Base-by-base conservation (phyloP, 2,329 filamentous ascomycete species). In the Colletotrichum sp. region DNA sequence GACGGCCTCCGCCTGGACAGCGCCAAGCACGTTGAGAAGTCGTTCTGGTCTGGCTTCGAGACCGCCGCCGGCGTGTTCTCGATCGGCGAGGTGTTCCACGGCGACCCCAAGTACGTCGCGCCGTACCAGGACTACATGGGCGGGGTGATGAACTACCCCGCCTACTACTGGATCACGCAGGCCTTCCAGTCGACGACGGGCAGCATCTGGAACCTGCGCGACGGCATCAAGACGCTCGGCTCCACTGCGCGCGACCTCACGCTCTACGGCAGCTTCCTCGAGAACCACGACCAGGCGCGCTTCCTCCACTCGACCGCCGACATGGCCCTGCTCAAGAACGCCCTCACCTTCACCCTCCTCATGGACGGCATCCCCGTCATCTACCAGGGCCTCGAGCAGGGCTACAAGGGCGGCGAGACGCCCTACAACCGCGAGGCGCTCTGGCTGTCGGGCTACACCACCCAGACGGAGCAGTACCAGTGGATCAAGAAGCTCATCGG, bases 381-480 rank as follows among this genome's bases (percentile, higher is more conserved):
- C 39, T 94, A 94, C 82, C 89, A 93, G 78, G 92, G 92, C 32
- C 90, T 92, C 77, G 92, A 94, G 82, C 92, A 94, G 79, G 90
- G 89, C 76, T 92, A 88, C 80, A 81, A 85, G 3, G 86, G 86
- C n/a, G 85, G 82, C 49, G 83, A 83, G 62, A 90, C 90, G 10
- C 83, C 87, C 1, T 87, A 86, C 67, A 89, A 89, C 79, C 89
- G 91, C n/a, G 90, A 92, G 80, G 89, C 91, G 9, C 85, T 90
- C 57, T 93, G 91, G 92, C 82, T 88, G 13, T 89, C 88, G 13
- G 83, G 83, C 8, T 93, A 89, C 82, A 80, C 85, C 76, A 89
- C 85, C 2, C 78, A 83, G 6, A 78, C 86, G 9, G 85, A 88
- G 30, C 82, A 92, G 15, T 92, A 92, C 82, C 78, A 81, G 6